These are phyloP conservation scores for Amauroascus verrucosus DNA, from an alignment of 2,329 filamentous ascomycete species.

Conservation along the genomic window DNA sequence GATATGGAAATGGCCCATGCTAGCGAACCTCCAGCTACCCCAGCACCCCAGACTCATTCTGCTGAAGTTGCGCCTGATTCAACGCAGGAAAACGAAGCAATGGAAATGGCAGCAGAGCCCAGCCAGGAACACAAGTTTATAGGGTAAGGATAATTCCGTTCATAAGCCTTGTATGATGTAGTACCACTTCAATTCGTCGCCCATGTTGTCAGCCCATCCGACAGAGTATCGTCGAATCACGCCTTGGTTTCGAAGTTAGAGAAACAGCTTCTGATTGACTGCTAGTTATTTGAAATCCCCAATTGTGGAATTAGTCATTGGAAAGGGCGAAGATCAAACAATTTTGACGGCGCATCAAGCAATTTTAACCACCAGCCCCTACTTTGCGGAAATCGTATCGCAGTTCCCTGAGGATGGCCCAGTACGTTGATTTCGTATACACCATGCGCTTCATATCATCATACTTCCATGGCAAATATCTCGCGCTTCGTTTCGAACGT, in stretches of 20 bases:
- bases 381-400: conserved; percentile 55
- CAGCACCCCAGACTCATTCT: not conserved
- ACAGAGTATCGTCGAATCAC: too few relatives aligned
- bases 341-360: conserved; percentile 70
- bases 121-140: conserved; percentile 9
- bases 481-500: not conserved
- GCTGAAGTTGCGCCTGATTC: conserved; percentile 2
- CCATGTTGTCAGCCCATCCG: not conserved
- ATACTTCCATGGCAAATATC: not conserved
- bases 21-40: conserved; percentile 8
- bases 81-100: not conserved
- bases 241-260: not conserved
- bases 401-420: conserved; percentile 52
- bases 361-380: conserved; percentile 63
- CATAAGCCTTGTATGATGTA: not conserved
- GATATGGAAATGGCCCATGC: conserved; percentile 24
- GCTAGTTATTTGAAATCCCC: conserved; percentile 54
- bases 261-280: not conserved
- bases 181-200: not conserved
- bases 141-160: conserved; percentile 9
- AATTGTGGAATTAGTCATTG: conserved; percentile 57
- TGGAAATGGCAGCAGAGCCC: not conserved
- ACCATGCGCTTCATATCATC: not conserved
- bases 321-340: conserved; percentile 49
- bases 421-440: conserved; percentile 32